These are phyloP conservation scores for Plasmodium vivax DNA, from an alignment of 169 alveolate species.

Conservation along the genomic window DNA sequence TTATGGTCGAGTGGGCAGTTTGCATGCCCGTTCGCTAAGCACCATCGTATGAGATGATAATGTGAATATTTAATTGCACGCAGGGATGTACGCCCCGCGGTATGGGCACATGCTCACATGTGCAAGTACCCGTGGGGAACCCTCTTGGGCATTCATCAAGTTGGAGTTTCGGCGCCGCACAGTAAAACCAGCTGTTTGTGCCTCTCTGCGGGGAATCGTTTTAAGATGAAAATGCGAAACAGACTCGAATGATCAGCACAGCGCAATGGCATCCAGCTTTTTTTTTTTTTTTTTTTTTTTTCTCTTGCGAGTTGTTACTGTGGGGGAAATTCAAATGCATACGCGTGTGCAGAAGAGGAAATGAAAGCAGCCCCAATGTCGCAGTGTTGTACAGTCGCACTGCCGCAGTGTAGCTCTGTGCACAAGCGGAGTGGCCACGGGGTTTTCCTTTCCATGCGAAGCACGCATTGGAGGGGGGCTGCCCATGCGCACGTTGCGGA, in stretches of 20 bases:
- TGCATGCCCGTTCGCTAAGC: background rate
- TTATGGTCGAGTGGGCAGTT: background rate
- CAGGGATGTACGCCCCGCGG: background rate
- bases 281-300: too few species aligned
- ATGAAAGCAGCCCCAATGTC: background rate
- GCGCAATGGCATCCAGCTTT: background rate
- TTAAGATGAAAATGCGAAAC: background rate
- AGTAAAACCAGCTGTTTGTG: background rate
- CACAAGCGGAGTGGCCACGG: background rate
- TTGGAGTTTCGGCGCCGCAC: background rate
- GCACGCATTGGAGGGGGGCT: background rate
- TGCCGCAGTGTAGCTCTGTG: background rate
- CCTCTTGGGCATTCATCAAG: background rate
- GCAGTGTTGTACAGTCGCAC: background rate
- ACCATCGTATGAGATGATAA: background rate
- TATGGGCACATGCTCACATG: background rate
- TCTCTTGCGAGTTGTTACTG: background rate
- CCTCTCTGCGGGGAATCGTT: background rate
- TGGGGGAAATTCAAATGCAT: background rate
- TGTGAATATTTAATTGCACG: background rate
- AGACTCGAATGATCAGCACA: background rate
- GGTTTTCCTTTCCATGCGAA: background rate
- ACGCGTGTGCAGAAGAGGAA: background rate
- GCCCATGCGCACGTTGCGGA: background rate
- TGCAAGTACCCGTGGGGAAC: background rate